Evolutionary conservation across 257 asterid genomes (phyloP).

Genomic region (Salvia miltiorrhiza): DNA sequence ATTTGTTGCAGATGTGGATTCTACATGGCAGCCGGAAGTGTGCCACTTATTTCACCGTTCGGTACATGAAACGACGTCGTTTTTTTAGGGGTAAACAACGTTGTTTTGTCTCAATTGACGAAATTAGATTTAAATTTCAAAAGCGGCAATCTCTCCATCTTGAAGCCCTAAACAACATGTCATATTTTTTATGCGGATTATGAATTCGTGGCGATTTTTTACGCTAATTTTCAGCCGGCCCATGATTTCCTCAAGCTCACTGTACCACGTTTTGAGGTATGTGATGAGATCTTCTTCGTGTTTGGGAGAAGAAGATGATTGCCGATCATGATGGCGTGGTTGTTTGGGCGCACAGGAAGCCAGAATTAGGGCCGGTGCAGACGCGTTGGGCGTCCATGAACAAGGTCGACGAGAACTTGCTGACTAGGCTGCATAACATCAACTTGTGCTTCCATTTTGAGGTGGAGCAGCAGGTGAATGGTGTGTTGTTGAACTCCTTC

Average conservation of each 20-base stretch:
- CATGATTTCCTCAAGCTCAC: slow-evolving; percentile 63
- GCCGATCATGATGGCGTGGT: too few relatives aligned
- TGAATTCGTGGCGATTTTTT: slow-evolving; percentile 70
- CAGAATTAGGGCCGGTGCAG: slow-evolving; percentile 62
- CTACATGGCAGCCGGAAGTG: too few relatives aligned
- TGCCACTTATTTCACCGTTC: too few relatives aligned
- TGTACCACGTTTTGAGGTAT: slow-evolving; percentile 65
- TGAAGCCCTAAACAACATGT: too few relatives aligned
- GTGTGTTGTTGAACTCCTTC: slow-evolving; percentile 65
- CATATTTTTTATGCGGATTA: too few relatives aligned
- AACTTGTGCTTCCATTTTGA: slow-evolving; percentile 69
- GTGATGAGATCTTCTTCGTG: not conserved
- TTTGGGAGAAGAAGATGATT: too few relatives aligned
- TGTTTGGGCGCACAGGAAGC: slow-evolving; percentile 43
- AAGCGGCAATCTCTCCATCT: too few relatives aligned
- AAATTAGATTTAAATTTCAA: too few relatives aligned
- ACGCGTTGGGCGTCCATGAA: slow-evolving; percentile 69
- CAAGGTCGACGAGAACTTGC: slow-evolving; percentile 65
- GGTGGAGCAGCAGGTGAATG: slow-evolving; percentile 79
- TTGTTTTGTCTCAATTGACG: too few relatives aligned
- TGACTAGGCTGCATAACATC: slow-evolving; percentile 68
- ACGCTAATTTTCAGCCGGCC: slow-evolving; percentile 70
- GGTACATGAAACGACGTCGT: too few relatives aligned
- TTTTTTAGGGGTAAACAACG: too few relatives aligned
- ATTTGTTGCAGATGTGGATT: too few relatives aligned